Evolutionary conservation across 2,329 filamentous ascomycete genomes (phyloP).

Genomic region (Diplodia scrobiculata): DNA sequence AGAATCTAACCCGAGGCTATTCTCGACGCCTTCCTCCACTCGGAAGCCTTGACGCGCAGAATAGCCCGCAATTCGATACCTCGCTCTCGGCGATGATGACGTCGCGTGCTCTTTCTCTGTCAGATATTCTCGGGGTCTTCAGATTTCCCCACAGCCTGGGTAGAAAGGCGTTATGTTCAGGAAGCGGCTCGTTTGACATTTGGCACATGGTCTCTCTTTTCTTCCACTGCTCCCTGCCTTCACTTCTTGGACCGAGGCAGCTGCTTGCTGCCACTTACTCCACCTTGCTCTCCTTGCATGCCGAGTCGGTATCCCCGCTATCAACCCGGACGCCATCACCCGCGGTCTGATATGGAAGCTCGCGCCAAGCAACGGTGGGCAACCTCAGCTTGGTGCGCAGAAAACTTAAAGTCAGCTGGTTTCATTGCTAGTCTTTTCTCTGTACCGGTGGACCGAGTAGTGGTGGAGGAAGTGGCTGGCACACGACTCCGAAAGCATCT

Average conservation of each 20-base stretch:
- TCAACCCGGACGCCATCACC: conserved; percentile 22
- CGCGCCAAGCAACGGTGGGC: conserved; percentile 10
- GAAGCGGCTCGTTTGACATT: conserved; percentile 27
- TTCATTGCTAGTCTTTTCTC: conserved; percentile 12
- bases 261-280: conserved; percentile 12
- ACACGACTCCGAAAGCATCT: conserved; percentile 24
- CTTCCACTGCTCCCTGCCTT: conserved; percentile 10
- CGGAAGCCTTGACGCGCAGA: conserved; percentile 8
- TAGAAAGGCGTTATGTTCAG: conserved; percentile 26
- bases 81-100: conserved; percentile 28
- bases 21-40: conserved; percentile 4
- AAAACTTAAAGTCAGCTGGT: conserved; percentile 25
- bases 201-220: conserved; percentile 27
- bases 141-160: conserved; percentile 21
- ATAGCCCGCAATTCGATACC: conserved; percentile 23
- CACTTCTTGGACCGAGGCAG: conserved; percentile 13
- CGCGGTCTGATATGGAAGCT: conserved; percentile 26
- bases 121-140: conserved; percentile 27
- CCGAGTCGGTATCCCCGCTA: conserved; percentile 20
- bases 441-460: conserved; percentile 26
- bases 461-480: conserved; percentile 28
- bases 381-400: conserved; percentile 22
- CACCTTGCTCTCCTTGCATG: conserved; percentile 22
- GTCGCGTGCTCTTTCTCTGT: conserved; percentile 29
- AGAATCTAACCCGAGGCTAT: conserved; percentile 17